Evolutionary conservation across 2,329 filamentous ascomycete species (phyloP).

Genomic region (Xylaria sp.): DNA sequence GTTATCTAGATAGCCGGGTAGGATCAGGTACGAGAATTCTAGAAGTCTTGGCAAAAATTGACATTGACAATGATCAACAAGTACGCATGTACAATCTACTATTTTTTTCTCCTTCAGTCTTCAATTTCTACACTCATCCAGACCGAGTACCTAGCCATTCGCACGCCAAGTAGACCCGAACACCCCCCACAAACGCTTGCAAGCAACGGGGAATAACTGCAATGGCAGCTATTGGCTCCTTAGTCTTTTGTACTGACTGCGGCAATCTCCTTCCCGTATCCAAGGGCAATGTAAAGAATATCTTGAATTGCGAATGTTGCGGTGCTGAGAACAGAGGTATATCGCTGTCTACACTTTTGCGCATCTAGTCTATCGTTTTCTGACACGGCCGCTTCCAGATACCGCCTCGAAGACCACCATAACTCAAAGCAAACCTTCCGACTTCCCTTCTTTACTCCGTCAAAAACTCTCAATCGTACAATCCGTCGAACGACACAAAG

Average conservation of each 20-base stretch:
- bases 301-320: slow-evolving; percentile 83
- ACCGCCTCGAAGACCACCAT: slow-evolving; percentile 74
- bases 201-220: slow-evolving; percentile 20
- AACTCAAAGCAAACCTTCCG: slow-evolving; percentile 83
- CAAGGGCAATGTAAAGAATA: slow-evolving; percentile 73
- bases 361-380: not conserved
- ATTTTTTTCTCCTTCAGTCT: not conserved
- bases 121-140: not conserved
- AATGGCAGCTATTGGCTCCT: slow-evolving; percentile 88
- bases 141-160: not conserved
- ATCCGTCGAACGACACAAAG: slow-evolving; percentile 74
- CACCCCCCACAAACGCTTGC: too few relatives aligned
- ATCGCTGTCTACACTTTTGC: slow-evolving; percentile 1
- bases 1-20: not conserved
- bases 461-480: slow-evolving; percentile 88
- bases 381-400: slow-evolving; percentile 50
- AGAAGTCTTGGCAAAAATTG: not conserved
- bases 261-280: slow-evolving; percentile 86
- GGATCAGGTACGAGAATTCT: not conserved
- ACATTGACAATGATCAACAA: not conserved
- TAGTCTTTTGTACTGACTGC: slow-evolving; percentile 92
- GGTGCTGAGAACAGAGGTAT: slow-evolving; percentile 81
- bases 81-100: not conserved
- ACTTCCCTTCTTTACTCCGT: slow-evolving; percentile 88
- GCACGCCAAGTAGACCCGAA: not conserved